phyloP scores from a whole-genome alignment of 306 rosid species.

The Acacia melanoxylon region DNA sequence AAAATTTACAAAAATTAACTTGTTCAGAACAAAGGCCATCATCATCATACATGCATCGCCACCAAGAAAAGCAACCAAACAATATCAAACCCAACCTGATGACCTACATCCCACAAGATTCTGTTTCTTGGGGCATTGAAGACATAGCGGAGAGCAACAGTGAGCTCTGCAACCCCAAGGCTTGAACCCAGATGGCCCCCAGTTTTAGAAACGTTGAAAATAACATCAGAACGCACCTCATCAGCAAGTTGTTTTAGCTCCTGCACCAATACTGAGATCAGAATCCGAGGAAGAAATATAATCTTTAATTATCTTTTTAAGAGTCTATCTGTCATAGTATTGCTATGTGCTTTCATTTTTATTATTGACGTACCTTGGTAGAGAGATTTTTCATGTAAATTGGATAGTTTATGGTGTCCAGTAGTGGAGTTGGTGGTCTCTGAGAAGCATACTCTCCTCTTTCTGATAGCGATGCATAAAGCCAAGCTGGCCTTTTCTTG shows the following conservation, averaged over 20 bases:
- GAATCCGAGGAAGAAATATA: neutral
- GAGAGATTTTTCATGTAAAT: constrained; percentile 95
- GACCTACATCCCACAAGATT: constrained; percentile 97
- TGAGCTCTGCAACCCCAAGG: constrained; percentile 94
- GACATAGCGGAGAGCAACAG: constrained; percentile 93
- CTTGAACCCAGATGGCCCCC: constrained; percentile 96
- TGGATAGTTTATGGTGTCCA: constrained; percentile 86
- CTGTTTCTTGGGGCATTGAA: constrained; percentile 85
- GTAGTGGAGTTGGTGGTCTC: constrained; percentile 86
- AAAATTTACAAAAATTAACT: constrained; percentile 26
- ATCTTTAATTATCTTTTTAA: neutral
- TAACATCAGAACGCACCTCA: constrained; percentile 87
- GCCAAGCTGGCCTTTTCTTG: constrained; percentile 53
- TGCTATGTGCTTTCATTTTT: neutral
- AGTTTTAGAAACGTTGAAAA: constrained; percentile 90
- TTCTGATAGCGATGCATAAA: constrained; percentile 78
- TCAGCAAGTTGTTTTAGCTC: constrained; percentile 85
- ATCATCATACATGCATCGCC: neutral
- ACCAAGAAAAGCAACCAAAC: constrained; percentile 8
- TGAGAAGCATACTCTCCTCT: constrained; percentile 66
- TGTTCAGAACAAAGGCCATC: constrained; percentile 6
- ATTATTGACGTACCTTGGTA: constrained; percentile 54
- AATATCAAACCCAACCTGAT: constrained; percentile 60
- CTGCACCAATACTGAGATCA: constrained; percentile 41
- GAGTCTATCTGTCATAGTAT: neutral